Evolutionary conservation across 805 yeast genomes (phyloP).

Genomic region (Maudiozyma turicensis): DNA sequence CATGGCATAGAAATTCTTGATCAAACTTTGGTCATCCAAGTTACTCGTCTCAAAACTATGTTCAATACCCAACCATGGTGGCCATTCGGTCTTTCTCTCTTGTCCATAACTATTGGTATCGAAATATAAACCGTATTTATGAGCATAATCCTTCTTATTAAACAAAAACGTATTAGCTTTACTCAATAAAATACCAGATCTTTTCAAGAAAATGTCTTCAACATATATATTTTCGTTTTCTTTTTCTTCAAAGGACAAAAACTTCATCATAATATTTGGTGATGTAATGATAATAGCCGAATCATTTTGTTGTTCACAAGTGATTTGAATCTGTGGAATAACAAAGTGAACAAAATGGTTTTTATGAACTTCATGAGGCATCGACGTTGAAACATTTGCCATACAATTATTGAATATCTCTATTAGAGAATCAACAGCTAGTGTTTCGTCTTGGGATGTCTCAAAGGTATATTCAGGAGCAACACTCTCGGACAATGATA

Average conservation of each 20-base stretch:
- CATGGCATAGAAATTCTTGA: constrained; percentile 55
- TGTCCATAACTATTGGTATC: constrained; percentile 54
- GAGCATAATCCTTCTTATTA: constrained; percentile 38
- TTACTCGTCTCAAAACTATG: constrained; percentile 47
- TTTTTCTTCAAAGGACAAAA: constrained; percentile 51
- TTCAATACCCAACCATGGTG: constrained; percentile 81
- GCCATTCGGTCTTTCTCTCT: constrained; percentile 47
- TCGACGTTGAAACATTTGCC: constrained; percentile 29
- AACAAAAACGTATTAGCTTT: constrained; percentile 69
- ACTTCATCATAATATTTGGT: constrained; percentile 58
- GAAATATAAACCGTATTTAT: constrained; percentile 35
- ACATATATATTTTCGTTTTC: constrained; percentile 34
- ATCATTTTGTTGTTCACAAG: constrained; percentile 41
- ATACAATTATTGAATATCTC: constrained; percentile 43
- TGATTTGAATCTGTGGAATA: constrained; percentile 76
- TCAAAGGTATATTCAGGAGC: background rate
- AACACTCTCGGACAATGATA: background rate
- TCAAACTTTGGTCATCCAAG: constrained; percentile 41
- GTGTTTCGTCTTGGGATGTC: background rate
- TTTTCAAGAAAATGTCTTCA: constrained; percentile 44
- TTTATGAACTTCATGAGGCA: constrained; percentile 34
- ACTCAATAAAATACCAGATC: constrained; percentile 59
- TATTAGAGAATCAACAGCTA: constrained; percentile 6
- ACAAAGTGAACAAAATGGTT: constrained; percentile 58
- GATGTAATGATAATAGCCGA: constrained; percentile 63